Conservation (phyloP, 441 rosid genomes). For the Bruguiera hainesii region DNA sequence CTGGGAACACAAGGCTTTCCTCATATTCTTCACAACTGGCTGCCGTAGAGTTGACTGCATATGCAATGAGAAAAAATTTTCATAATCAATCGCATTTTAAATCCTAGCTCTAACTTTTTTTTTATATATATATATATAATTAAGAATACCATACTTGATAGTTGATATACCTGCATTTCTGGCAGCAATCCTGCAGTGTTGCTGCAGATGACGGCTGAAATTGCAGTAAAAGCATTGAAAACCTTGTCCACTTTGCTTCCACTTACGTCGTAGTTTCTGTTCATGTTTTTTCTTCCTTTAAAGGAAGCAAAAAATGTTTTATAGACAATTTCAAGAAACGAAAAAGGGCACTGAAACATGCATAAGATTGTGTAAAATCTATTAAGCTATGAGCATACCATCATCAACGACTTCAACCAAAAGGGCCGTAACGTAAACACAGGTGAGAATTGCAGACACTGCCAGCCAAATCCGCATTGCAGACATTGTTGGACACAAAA, state of each 20-base stretch:
- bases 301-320: neutral
- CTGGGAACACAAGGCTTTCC: constrained; percentile 28
- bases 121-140: no score
- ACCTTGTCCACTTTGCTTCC: constrained; percentile 21
- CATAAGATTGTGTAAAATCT: no score
- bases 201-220: constrained; percentile 24
- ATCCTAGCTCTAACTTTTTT: neutral
- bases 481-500: constrained; percentile 24
- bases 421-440: neutral
- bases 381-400: neutral
- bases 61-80: neutral
- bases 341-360: no score
- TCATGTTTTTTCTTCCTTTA: constrained; percentile 14
- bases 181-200: constrained; percentile 29
- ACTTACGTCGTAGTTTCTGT: constrained; percentile 10
- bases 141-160: neutral
- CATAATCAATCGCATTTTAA: neutral
- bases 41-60: constrained; percentile 29
- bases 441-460: neutral
- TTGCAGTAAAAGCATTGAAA: constrained; percentile 25
- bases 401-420: neutral
- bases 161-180: constrained; percentile 27
- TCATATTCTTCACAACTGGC: constrained; percentile 32
- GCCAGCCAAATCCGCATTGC: constrained; percentile 28
- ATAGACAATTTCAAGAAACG: neutral